These are phyloP conservation scores for Cytospora leucostoma DNA, from an alignment of 2,329 filamentous ascomycete genomes.

Conservation along the genomic window DNA sequence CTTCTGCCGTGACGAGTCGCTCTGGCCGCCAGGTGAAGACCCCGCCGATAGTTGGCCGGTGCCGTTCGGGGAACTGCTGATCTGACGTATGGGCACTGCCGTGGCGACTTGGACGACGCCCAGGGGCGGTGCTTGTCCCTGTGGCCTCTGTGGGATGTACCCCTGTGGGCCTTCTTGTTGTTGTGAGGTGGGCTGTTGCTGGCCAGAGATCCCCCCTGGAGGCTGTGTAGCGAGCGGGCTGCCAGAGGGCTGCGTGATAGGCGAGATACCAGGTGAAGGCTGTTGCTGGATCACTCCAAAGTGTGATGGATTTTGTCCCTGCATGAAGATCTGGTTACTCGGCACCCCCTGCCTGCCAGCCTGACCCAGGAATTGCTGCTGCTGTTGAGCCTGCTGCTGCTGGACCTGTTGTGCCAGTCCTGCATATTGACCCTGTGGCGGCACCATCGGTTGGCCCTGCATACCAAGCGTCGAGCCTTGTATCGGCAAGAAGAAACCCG, in stretches of 20 bases:
- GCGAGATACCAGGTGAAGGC: constrained; percentile 25
- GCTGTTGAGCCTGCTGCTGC: constrained; percentile 15
- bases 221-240: constrained; percentile 23
- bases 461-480: constrained; percentile 23
- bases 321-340: constrained; percentile 10
- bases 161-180: constrained; percentile 26
- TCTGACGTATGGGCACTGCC: constrained; percentile 27
- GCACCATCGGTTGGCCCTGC: constrained; percentile 25
- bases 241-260: constrained; percentile 24
- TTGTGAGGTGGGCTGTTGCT: constrained; percentile 25
- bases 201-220: constrained; percentile 1
- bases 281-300: not conserved
- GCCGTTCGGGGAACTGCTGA: constrained; percentile 23
- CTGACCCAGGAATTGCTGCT: constrained; percentile 14
- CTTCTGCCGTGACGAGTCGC: constrained; percentile 16
- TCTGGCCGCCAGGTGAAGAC: constrained; percentile 20
- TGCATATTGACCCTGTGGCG: constrained; percentile 26
- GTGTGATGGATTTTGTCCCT: constrained; percentile 2
- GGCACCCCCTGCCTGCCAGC: not conserved
- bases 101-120: constrained; percentile 25
- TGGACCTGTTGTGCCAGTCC: constrained; percentile 21
- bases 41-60: constrained; percentile 13
- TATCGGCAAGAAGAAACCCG: constrained; percentile 19
- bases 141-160: not conserved
- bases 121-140: constrained; percentile 18